Percentiles rank a stretch among this genome's conserved stretches.
Conservation (phyloP, 768 basidiomycete species). For the Boletus vinaceobasis region DNA sequence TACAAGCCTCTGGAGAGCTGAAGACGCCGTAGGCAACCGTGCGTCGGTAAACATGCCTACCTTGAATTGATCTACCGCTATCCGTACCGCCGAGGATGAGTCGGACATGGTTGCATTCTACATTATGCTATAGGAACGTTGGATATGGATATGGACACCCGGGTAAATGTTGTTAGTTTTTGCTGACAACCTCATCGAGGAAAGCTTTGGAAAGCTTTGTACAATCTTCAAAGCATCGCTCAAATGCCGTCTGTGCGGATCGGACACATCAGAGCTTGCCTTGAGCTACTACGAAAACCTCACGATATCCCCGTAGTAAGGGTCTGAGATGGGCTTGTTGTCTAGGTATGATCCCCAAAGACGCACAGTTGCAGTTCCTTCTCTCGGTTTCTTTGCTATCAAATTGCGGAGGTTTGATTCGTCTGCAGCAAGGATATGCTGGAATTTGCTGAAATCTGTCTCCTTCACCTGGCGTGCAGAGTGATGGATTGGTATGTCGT, state of each 20-base stretch:
- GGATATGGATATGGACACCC: not conserved
- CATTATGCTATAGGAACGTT: not conserved
- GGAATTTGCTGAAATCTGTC: slow-evolving; percentile 73
- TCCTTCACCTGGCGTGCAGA: slow-evolving; percentile 57
- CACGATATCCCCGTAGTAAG: slow-evolving; percentile 75
- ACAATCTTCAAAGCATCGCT: slow-evolving; percentile 76
- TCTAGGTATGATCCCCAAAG: slow-evolving; percentile 84
- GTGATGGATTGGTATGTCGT: slow-evolving; percentile 68
- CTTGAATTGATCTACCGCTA: slow-evolving; percentile 36
- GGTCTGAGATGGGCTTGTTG: slow-evolving; percentile 71
- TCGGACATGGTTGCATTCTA: slow-evolving; percentile 6
- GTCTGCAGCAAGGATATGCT: slow-evolving; percentile 86
- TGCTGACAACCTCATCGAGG: slow-evolving; percentile 57
- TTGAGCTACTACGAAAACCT: slow-evolving; percentile 19
- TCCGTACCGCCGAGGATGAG: not conserved
- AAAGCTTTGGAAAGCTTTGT: slow-evolving; percentile 72
- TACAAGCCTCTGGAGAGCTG: slow-evolving; percentile 89
- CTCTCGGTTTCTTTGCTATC: slow-evolving; percentile 46
- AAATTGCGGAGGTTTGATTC: slow-evolving; percentile 67
- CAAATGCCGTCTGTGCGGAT: slow-evolving; percentile 62
- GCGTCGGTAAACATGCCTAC: slow-evolving; percentile 90
- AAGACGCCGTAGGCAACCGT: slow-evolving; percentile 73
- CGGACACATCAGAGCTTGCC: slow-evolving; percentile 2
- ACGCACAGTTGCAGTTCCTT: slow-evolving; percentile 59
- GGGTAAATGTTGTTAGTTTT: slow-evolving; percentile 14